Evolutionary conservation across 139 green algal species (phyloP), one percentile per base, ranked within the genome.

Genomic region (Chlorella vulgaris): DNA sequence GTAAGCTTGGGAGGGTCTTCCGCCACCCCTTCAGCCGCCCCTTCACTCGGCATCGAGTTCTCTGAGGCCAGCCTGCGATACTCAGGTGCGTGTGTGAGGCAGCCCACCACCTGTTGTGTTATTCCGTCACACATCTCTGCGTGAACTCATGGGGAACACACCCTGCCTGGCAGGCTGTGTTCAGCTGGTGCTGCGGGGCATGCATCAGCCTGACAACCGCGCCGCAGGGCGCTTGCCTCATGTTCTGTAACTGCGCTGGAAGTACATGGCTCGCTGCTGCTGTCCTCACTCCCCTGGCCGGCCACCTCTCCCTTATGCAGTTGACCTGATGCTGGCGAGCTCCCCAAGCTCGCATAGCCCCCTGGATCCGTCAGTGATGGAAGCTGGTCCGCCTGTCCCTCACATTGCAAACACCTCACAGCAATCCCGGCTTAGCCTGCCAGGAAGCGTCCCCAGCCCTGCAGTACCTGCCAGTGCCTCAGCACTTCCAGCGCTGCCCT

Each of bases 61-160:
- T 69, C 63, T 13, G 77, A 83, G 66, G 65, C 65, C 65, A 83
- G 66, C 77, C 66, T 83, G 50, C 77, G 66, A 33, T 83, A 83
- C 50, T 74, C 62, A 29, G 24, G 73, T 79, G 36, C 26, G 69
- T 28, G 8, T 29, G 5, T 65, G 55, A 8, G 22, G 55, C 73
- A 79, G 53, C 51, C 50, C 73, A 4, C 42, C 69, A 18, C 51
- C 50, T 39, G 73, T 63, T 10, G n/a, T n/a, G n/a, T n/a, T n/a
- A n/a, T n/a, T n/a, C n/a, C n/a, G n/a, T n/a, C n/a, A n/a, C n/a
- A n/a, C n/a, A n/a, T n/a, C n/a, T n/a, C n/a, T n/a, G n/a, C n/a
- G n/a, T n/a, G n/a, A n/a, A n/a, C n/a, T n/a, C n/a, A n/a, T n/a
- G n/a, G n/a, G n/a, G n/a, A n/a, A n/a, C n/a, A n/a, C n/a, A n/a